These are phyloP conservation scores for Xylariaceae sp. DNA, from an alignment of 2,329 filamentous ascomycete genomes.

Conservation along the genomic window DNA sequence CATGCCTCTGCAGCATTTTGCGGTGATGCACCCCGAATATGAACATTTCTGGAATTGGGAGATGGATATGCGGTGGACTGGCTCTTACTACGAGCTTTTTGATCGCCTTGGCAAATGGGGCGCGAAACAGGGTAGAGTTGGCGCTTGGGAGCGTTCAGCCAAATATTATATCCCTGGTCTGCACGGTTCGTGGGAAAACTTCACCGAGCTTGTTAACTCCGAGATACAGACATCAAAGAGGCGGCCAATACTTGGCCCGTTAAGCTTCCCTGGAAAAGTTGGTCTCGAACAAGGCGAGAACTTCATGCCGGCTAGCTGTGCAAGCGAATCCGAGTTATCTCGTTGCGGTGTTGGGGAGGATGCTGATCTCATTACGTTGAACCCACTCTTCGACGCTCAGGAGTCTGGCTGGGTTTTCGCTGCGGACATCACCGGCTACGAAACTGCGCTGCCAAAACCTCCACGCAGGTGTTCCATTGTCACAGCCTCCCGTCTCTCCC, in stretches of 20 bases:
- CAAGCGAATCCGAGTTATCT: constrained; percentile 55
- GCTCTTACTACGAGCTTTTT: constrained; percentile 76
- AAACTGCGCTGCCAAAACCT: constrained; percentile 57
- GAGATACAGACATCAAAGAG: constrained; percentile 61
- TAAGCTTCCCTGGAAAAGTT: constrained; percentile 56
- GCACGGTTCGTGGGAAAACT: constrained; percentile 76
- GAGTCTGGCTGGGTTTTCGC: constrained; percentile 76
- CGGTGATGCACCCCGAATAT: constrained; percentile 68
- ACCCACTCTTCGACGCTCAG: constrained; percentile 76
- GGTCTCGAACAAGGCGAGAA: constrained; percentile 59
- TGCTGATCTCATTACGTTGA: constrained; percentile 78
- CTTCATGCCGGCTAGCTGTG: constrained; percentile 62
- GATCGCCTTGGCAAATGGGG: constrained; percentile 72
- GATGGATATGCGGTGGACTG: constrained; percentile 70
- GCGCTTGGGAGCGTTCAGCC: constrained; percentile 79
- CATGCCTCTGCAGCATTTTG: constrained; percentile 69
- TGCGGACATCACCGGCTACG: constrained; percentile 74
- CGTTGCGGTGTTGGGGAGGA: constrained; percentile 73
- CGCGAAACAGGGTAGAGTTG: constrained; percentile 69
- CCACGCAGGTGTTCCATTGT: constrained; percentile 76
- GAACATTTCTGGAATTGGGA: constrained; percentile 75
- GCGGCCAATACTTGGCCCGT: constrained; percentile 73
- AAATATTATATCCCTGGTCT: constrained; percentile 78
- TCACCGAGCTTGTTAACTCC: constrained; percentile 67
- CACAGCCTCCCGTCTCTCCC: constrained; percentile 72